These are phyloP conservation scores for Scheffersomyces illinoinensis DNA, from an alignment of 1,139 yeast species.

Conservation along the genomic window DNA sequence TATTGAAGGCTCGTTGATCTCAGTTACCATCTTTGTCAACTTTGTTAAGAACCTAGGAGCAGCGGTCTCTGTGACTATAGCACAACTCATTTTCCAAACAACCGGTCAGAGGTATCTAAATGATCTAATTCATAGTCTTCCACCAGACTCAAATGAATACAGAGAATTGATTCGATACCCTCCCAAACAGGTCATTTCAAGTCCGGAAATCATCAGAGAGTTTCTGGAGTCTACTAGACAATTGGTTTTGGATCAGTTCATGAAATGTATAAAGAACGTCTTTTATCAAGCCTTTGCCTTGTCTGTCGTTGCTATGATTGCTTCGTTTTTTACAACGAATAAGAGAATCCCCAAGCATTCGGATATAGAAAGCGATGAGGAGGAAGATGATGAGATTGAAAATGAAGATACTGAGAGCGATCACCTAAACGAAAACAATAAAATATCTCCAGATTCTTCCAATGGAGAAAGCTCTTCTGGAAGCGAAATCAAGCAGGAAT, in stretches of 20 bases:
- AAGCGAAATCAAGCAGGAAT: background rate
- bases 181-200: slow-evolving; percentile 22
- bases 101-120: slow-evolving; percentile 25
- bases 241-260: slow-evolving; percentile 28
- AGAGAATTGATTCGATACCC: slow-evolving; percentile 17
- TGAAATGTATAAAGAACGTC: slow-evolving; percentile 41
- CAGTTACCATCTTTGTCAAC: slow-evolving; percentile 50
- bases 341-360: slow-evolving; percentile 36
- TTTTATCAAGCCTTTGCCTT: slow-evolving; percentile 37
- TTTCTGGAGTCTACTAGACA: slow-evolving; percentile 25
- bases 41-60: slow-evolving; percentile 52
- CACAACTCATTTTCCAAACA: slow-evolving; percentile 46
- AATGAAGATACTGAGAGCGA: background rate
- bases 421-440: background rate
- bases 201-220: slow-evolving; percentile 28
- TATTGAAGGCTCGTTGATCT: slow-evolving; percentile 49
- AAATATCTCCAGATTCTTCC: background rate
- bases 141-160: slow-evolving; percentile 16
- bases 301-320: slow-evolving; percentile 25
- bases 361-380: slow-evolving; percentile 22
- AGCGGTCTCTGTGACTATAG: slow-evolving; percentile 46
- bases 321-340: slow-evolving; percentile 37
- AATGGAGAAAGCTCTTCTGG: background rate
- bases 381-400: background rate
- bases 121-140: slow-evolving; percentile 14